Evolutionary conservation across 1,284 basidiomycete genomes (phyloP).

Genomic region (Mycena sp.): DNA sequence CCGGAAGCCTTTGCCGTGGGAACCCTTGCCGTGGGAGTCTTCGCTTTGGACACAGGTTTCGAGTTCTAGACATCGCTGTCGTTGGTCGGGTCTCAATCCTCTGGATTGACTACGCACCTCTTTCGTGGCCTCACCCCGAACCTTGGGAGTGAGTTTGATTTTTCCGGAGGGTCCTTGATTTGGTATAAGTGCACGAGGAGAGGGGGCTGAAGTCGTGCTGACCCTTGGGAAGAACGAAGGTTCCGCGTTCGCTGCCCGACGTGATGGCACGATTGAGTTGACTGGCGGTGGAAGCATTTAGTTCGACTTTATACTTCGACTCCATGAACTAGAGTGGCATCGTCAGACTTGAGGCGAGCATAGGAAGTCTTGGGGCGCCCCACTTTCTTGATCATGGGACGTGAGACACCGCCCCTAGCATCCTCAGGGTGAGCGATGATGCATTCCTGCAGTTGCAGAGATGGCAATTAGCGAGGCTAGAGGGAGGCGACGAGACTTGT

Average conservation of each 20-base stretch:
- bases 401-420: conserved; percentile 73
- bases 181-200: conserved; percentile 47
- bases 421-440: conserved; percentile 74
- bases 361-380: conserved; percentile 38
- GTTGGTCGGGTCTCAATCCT: not conserved
- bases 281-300: conserved; percentile 66
- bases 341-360: conserved; percentile 12
- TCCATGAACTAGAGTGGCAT: conserved; percentile 64
- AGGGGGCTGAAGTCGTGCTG: conserved; percentile 32
- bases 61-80: conserved; percentile 42
- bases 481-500: conserved; percentile 21
- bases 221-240: conserved; percentile 79
- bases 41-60: conserved; percentile 50
- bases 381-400: conserved; percentile 83
- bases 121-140: conserved; percentile 65
- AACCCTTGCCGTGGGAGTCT: conserved; percentile 31
- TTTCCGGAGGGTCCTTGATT: conserved; percentile 78
- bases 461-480: conserved; percentile 22
- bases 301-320: conserved; percentile 68
- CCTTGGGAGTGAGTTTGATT: conserved; percentile 72
- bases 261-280: conserved; percentile 80
- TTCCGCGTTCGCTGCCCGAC: conserved; percentile 70
- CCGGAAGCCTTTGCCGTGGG: conserved; percentile 18
- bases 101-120: conserved; percentile 59
- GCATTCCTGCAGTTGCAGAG: conserved; percentile 57